A percentile compares a stretch with the other conserved stretches of the same genome.
Conservation (phyloP, 108 stramenopile genomes). For the Fragilaria crotonensis region DNA sequence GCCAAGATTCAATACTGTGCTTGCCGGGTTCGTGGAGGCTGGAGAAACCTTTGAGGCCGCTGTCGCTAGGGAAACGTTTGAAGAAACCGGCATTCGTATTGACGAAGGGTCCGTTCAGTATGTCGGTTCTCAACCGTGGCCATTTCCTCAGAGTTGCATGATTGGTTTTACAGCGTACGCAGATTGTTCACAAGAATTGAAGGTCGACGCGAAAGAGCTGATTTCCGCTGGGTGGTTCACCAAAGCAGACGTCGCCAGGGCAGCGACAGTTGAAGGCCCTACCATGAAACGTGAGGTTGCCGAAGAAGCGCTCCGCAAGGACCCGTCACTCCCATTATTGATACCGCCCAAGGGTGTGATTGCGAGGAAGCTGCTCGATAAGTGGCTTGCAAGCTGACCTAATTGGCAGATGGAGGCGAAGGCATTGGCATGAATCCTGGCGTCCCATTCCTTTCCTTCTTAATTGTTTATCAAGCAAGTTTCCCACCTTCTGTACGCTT, state of each 20-base stretch:
- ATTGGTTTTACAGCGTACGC: conserved; percentile 61
- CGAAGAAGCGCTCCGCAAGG: conserved; percentile 19
- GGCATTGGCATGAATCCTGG: too few species aligned
- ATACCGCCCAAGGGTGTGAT: conserved; percentile 70
- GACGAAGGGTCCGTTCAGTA: conserved; percentile 47
- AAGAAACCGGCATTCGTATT: conserved; percentile 64
- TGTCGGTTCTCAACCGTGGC: conserved; percentile 73
- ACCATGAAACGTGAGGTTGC: conserved; percentile 58
- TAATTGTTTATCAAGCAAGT: too few species aligned
- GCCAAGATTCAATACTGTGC: conserved; percentile 49
- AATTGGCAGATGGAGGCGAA: too few species aligned
- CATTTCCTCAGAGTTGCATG: conserved; percentile 75
- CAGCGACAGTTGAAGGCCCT: conserved; percentile 43
- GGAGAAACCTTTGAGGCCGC: conserved; percentile 80
- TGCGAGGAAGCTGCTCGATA: conserved; percentile 58
- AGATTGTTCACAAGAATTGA: conserved; percentile 32
- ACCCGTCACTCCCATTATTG: conserved; percentile 43
- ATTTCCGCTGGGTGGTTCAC: conserved; percentile 68
- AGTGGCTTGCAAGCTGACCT: conserved; percentile 52
- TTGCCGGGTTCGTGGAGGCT: conserved; percentile 85
- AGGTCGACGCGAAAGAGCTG: conserved; percentile 58
- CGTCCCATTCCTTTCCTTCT: too few species aligned
- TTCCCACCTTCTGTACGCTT: too few species aligned
- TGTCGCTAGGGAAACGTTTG: conserved; percentile 58
- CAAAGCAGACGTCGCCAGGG: conserved; percentile 36